A percentile compares a stretch with the other conserved stretches of the same genome.
phyloP scores from a whole-genome alignment of 768 basidiomycete species.

The Mycena galericulata region DNA sequence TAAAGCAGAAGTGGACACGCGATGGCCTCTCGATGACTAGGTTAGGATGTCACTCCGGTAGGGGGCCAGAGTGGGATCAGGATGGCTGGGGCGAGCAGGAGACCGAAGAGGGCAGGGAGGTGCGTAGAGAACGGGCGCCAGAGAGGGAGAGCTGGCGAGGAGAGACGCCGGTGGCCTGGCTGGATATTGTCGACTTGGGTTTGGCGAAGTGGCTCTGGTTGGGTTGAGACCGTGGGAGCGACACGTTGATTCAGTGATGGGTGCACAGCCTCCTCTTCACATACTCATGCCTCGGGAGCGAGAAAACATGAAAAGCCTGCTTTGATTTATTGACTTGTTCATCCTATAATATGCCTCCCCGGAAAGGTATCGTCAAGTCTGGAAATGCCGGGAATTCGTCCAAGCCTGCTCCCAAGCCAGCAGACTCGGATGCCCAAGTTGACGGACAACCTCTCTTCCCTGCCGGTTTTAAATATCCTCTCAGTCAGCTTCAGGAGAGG shows the following conservation, averaged over 20 bases:
- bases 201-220: constrained; percentile 30
- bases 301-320: not conserved
- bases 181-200: constrained; percentile 17
- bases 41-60: constrained; percentile 32
- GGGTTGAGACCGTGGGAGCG: not conserved
- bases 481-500: constrained; percentile 86
- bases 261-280: not conserved
- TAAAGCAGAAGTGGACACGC: constrained; percentile 21
- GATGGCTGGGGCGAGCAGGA: constrained; percentile 31
- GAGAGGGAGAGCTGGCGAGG: constrained; percentile 18
- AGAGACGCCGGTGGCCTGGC: constrained; percentile 23
- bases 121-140: constrained; percentile 26
- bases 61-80: constrained; percentile 28
- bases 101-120: constrained; percentile 22
- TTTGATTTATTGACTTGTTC: not conserved
- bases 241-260: constrained; percentile 6
- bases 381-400: constrained; percentile 92
- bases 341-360: constrained; percentile 73
- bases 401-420: constrained; percentile 53
- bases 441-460: constrained; percentile 78
- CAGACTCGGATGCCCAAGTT: constrained; percentile 39
- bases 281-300: not conserved
- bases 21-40: constrained; percentile 29
- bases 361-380: constrained; percentile 84
- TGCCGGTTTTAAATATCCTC: constrained; percentile 85